These are phyloP conservation scores for Cajanus cajan DNA, from an alignment of 306 rosid species.

Conservation along the genomic window DNA sequence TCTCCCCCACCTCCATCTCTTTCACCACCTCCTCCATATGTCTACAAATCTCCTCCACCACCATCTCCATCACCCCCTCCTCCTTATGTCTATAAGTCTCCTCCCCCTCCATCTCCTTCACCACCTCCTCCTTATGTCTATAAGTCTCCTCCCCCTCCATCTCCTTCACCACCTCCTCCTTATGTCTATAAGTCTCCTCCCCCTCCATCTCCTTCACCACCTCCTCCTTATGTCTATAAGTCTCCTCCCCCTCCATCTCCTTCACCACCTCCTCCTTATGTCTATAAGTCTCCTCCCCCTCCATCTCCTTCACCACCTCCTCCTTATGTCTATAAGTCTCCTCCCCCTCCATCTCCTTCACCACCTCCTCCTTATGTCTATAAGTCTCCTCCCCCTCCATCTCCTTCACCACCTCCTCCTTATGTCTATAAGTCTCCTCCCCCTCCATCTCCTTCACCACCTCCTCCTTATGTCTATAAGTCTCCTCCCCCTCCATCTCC, in stretches of 20 bases:
- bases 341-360: not conserved
- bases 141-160: conserved; percentile 15
- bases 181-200: not conserved
- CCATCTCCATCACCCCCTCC: not conserved
- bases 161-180: conserved; percentile 19
- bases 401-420: not conserved
- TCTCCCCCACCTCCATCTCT: not conserved
- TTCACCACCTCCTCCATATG: not conserved
- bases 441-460: not conserved
- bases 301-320: conserved; percentile 5
- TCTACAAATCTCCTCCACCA: not conserved
- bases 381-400: too few relatives aligned
- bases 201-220: not conserved
- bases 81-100: not conserved
- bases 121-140: not conserved
- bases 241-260: conserved; percentile 4
- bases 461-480: not conserved
- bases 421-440: not conserved
- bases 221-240: not conserved
- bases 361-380: not conserved
- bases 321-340: not conserved
- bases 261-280: not conserved
- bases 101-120: not conserved
- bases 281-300: not conserved
- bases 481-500: conserved; percentile 29